A percentile compares a stretch with the other conserved stretches of the same genome.
These are phyloP conservation scores for Nemania sp. DNA, from an alignment of 2,329 filamentous ascomycete species.

Conservation along the genomic window DNA sequence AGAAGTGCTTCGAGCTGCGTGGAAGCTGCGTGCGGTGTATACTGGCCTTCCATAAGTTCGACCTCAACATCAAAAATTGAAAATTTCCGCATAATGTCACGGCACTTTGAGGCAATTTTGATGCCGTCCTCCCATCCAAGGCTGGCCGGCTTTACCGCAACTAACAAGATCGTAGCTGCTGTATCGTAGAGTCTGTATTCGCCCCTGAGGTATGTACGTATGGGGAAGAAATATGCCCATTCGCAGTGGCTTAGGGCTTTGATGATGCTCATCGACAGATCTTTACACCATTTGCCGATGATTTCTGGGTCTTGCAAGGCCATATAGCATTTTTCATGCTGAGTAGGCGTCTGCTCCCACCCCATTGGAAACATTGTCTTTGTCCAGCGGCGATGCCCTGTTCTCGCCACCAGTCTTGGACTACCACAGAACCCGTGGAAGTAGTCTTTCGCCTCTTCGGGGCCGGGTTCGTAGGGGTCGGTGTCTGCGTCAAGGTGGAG, in stretches of 20 bases:
- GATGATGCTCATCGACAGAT: too few relatives aligned
- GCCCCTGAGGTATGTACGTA: too few relatives aligned
- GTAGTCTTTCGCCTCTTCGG: neutral
- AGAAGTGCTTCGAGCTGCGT: neutral
- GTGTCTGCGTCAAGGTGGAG: neutral
- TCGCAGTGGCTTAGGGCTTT: too few relatives aligned
- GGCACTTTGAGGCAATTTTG: neutral
- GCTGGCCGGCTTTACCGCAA: slow-evolving; percentile 3
- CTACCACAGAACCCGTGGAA: slow-evolving; percentile 6
- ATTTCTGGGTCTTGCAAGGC: neutral
- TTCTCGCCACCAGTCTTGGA: slow-evolving; percentile 3
- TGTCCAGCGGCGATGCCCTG: neutral
- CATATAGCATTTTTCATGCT: neutral
- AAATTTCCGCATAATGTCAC: neutral
- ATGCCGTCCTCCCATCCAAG: slow-evolving; percentile 6
- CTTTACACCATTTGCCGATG: too few relatives aligned
- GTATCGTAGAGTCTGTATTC: too few relatives aligned
- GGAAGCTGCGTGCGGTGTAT: neutral
- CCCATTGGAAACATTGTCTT: neutral
- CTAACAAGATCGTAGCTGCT: neutral
- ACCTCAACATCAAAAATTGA: slow-evolving; percentile 2
- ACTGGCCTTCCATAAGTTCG: neutral
- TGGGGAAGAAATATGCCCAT: too few relatives aligned
- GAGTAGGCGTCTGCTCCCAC: neutral
- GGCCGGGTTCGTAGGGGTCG: neutral